Evolutionary conservation across 176 grass and related monocot genomes (phyloP), one percentile per base, ranked within the genome.

Genomic region (Zoysia japonica): DNA sequence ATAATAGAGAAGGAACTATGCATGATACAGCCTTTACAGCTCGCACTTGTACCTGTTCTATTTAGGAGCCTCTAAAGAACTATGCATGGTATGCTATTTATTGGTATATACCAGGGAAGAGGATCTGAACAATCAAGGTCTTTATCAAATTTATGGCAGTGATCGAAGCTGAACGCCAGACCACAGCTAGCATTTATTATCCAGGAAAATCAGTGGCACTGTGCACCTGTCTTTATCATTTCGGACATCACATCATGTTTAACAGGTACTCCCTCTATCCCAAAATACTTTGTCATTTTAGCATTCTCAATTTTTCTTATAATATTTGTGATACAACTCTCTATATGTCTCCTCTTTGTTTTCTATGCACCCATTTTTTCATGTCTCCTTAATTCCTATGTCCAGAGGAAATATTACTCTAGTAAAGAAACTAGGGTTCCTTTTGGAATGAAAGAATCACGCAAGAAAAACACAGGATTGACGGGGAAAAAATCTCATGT

Each of bases 211-310:
- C 42, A 49, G 65, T 63, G 36, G 43, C 50, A 72, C 15, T 61
- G 60, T 61, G 61, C 61, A 61, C 51, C 52, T 16, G 61, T 74
- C 86, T 11, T 47, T 61, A 11, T 88, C 68, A 28, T 67, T 52
- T 47, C 19, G 15, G 69, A 54, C 38, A 68, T 74, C 53, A 51
- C 52, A 83, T 76, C 85, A 36, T 83, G 61, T 83, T 9, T 35
- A 74, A 67, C 44, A 15, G 51, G 50, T 49, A 28, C 28, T 28
- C 28, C 28, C 28, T 28, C 28, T 28, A 28, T 28, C 28, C 28
- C 28, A 28, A 28, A 28, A 28, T 28, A 28, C 28, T 28, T 28
- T 28, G 28, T 28, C 28, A 28, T 28, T 28, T 28, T 28, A 28
- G 28, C 28, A 28, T 28, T 28, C 28, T 28, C 28, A 28, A 28